Evolutionary conservation across 768 basidiomycete species (phyloP), one percentile per base, ranked within the genome.

Genomic region (Agrocybe pediades): DNA sequence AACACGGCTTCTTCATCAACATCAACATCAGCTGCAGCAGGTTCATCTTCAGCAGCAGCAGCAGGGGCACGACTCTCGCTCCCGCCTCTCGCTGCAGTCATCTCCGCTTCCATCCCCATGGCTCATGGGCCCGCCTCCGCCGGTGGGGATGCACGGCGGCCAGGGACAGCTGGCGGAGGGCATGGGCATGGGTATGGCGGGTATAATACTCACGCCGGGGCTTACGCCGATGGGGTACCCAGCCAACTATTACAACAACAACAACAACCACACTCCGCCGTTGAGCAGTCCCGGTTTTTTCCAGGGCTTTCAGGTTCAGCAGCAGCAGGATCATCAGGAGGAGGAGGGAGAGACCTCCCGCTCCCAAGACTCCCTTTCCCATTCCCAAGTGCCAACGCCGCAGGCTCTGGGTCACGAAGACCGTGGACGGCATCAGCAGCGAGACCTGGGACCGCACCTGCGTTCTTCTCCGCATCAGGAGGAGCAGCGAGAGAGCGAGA

Each of bases 81-180:
- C 84, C 86, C 86, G 59, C 85, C 86, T 51, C 83, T 88, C 86
- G 67, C 84, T 75, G 76, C 83, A 71, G 78, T 89, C 85, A 79
- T 90, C 87, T 78, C 86, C 86, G 75, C 84, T 66, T 76, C 85
- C 68, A 74, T 86, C 84, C 62, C 77, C 74, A 62, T 61, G 44
- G 39, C 55, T 21, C 30, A 49, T n/a, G 53, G 52, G 41, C 21
- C 49, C n/a, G n/a, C n/a, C n/a, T n/a, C n/a, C n/a, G n/a, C n/a
- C n/a, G n/a, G n/a, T n/a, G n/a, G n/a, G n/a, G n/a, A n/a, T n/a
- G n/a, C n/a, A n/a, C n/a, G n/a, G n/a, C n/a, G n/a, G n/a, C n/a
- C n/a, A n/a, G n/a, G n/a, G n/a, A n/a, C n/a, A n/a, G n/a, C n/a
- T n/a, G n/a, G n/a, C n/a, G n/a, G n/a, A n/a, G n/a, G n/a, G n/a